These are phyloP conservation scores for Penicillium sp. DNA, from an alignment of 2,329 filamentous ascomycete genomes.

Conservation along the genomic window DNA sequence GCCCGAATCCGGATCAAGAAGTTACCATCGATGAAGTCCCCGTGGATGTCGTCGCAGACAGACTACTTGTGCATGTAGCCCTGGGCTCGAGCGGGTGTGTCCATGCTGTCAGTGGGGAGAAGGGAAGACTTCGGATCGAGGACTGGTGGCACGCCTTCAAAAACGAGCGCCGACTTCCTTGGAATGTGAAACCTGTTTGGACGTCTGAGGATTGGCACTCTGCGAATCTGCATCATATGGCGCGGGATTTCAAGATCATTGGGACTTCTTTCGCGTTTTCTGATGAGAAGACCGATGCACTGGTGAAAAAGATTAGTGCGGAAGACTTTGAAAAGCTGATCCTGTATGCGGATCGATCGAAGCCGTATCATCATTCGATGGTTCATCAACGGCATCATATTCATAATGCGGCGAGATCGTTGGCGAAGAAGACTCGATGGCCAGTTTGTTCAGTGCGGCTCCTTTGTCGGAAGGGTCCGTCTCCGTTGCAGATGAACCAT, in stretches of 20 bases:
- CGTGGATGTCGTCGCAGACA: conserved; percentile 26
- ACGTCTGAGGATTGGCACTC: conserved; percentile 20
- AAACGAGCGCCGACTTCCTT: conserved; percentile 19
- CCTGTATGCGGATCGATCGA: conserved; percentile 20
- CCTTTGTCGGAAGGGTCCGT: conserved; percentile 18
- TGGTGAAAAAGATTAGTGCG: conserved; percentile 7
- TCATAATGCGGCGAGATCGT: conserved; percentile 13
- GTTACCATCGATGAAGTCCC: conserved; percentile 26
- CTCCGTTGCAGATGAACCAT: not conserved
- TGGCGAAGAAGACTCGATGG: conserved; percentile 16
- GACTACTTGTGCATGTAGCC: conserved; percentile 19
- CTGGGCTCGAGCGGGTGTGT: conserved; percentile 17
- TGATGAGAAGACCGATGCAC: conserved; percentile 12
- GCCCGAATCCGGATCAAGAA: conserved; percentile 17
- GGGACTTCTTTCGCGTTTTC: conserved; percentile 24
- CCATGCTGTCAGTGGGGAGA: conserved; percentile 23
- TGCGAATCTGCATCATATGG: conserved; percentile 16
- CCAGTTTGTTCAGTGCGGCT: conserved; percentile 12
- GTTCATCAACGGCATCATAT: conserved; percentile 21
- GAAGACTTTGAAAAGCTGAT: conserved; percentile 6
- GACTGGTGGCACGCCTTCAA: conserved; percentile 24
- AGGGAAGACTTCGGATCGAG: conserved; percentile 15
- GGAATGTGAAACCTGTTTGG: conserved; percentile 19
- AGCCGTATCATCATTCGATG: conserved; percentile 16
- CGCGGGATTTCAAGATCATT: conserved; percentile 21